Conservation (phyloP, 495 filamentous ascomycete genomes). For the Penicillium roqueforti region DNA sequence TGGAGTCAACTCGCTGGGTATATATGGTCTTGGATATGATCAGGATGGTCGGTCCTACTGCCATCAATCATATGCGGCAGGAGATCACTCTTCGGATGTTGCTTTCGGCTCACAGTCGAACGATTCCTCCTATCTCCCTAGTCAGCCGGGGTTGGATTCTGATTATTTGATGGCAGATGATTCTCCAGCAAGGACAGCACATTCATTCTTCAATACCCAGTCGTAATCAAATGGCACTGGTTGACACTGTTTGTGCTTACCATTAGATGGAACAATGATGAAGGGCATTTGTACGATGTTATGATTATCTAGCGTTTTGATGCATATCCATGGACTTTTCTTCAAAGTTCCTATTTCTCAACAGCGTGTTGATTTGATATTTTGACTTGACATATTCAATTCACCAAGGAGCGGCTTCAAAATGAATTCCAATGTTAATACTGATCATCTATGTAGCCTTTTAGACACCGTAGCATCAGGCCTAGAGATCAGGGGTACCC, state of each 20-base stretch:
- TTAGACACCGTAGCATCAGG: background rate
- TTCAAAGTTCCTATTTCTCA: background rate
- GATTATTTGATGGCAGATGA: conserved; percentile 32
- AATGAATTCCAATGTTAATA: background rate
- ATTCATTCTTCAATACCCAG: conserved; percentile 31
- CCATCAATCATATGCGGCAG: conserved; percentile 17
- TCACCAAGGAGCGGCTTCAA: background rate
- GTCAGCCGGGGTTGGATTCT: conserved; percentile 10
- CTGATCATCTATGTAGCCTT: background rate
- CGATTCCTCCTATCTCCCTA: conserved; percentile 5
- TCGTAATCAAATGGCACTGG: conserved; percentile 32
- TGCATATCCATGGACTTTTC: background rate
- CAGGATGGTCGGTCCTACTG: conserved; percentile 14
- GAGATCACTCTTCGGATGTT: background rate
- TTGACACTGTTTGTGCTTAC: conserved; percentile 35
- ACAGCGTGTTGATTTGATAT: background rate
- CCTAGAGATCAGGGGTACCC: background rate
- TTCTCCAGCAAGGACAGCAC: conserved; percentile 6
- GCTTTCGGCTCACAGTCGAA: conserved; percentile 9
- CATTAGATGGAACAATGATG: conserved; percentile 24
- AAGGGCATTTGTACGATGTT: background rate
- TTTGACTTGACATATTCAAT: background rate
- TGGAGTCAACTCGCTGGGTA: conserved; percentile 33
- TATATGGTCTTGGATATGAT: conserved; percentile 45
- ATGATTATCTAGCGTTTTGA: conserved; percentile 5